A percentile compares a stretch with the other conserved stretches of the same genome.
These are phyloP conservation scores for Epichloe sylvatica DNA, from an alignment of 2,329 filamentous ascomycete genomes.

Conservation along the genomic window DNA sequence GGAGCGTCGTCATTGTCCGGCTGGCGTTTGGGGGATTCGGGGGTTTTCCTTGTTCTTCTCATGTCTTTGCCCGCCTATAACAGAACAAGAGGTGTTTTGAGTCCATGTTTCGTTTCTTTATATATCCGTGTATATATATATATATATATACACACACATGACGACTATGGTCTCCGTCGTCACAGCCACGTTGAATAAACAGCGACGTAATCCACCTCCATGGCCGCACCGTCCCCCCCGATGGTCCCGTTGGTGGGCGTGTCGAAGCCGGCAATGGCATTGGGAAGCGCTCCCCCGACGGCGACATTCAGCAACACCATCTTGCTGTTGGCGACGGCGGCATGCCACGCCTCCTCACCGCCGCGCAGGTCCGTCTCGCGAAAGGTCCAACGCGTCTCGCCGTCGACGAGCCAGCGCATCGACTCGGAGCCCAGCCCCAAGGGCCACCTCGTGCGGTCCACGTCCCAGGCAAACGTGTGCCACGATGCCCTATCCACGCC, in stretches of 20 bases:
- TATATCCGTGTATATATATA: no score
- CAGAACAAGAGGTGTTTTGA: no score
- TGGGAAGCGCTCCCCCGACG: slow-evolving; percentile 24
- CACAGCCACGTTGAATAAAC: slow-evolving; percentile 13
- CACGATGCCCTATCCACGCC: slow-evolving; percentile 17
- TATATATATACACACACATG: no score
- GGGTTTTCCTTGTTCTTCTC: not conserved
- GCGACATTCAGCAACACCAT: slow-evolving; percentile 28
- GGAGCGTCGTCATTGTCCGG: no score
- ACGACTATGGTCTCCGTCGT: not conserved
- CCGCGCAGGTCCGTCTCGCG: slow-evolving; percentile 13
- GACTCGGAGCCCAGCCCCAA: slow-evolving; percentile 11
- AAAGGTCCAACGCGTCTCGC: slow-evolving; percentile 14
- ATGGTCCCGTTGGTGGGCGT: slow-evolving; percentile 21
- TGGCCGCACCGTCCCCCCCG: slow-evolving; percentile 18
- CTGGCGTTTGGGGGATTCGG: not conserved
- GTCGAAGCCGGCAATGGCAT: slow-evolving; percentile 17
- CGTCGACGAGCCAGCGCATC: slow-evolving; percentile 24
- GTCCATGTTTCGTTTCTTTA: no score
- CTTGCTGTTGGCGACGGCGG: slow-evolving; percentile 16
- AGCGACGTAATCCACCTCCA: slow-evolving; percentile 28
- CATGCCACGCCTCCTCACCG: slow-evolving; percentile 15
- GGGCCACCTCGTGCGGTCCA: slow-evolving; percentile 14
- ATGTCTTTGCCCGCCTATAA: no score
- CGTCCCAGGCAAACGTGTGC: slow-evolving; percentile 19